phyloP scores from a whole-genome alignment of 2,329 filamentous ascomycete genomes.

The Zasmidium cellare region DNA sequence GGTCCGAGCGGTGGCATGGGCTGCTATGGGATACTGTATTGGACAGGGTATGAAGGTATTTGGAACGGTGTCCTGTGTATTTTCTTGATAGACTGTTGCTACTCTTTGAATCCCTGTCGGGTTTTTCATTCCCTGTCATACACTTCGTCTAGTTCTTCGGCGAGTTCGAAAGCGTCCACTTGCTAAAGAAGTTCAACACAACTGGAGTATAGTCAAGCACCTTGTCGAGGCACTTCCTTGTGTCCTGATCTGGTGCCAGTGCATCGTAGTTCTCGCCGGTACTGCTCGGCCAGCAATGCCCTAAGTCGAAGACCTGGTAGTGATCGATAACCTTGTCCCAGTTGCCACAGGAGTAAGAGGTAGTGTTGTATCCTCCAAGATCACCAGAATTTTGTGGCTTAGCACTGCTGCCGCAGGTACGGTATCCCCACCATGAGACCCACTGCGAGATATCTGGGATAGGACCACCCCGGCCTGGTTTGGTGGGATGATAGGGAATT shows the following conservation, averaged over 20 bases:
- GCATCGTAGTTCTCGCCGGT: constrained; percentile 26
- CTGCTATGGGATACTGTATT: not conserved
- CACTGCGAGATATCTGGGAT: constrained; percentile 33
- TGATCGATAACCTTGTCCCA: constrained; percentile 39
- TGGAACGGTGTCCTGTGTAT: not conserved
- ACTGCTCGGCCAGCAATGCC: constrained; percentile 43
- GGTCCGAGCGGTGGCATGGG: not conserved
- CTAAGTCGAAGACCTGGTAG: constrained; percentile 40
- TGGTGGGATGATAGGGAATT: constrained; percentile 42
- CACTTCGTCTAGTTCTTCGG: constrained; percentile 11
- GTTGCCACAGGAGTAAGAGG: constrained; percentile 30
- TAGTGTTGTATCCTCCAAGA: constrained; percentile 32
- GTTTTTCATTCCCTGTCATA: not conserved
- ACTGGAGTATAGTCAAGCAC: constrained; percentile 27
- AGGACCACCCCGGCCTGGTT: constrained; percentile 27
- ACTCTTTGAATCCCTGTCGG: not conserved
- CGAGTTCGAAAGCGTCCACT: constrained; percentile 24
- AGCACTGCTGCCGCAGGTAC: constrained; percentile 34
- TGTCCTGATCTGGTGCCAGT: constrained; percentile 7
- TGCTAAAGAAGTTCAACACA: constrained; percentile 30
- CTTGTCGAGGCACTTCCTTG: constrained; percentile 17
- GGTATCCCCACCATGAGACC: constrained; percentile 40
- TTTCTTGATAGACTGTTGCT: not conserved
- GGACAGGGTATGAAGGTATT: not conserved
- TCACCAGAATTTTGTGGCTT: constrained; percentile 25